Percentiles rank a stretch among this genome's conserved stretches.
These are phyloP conservation scores for Manihot esculenta DNA, from an alignment of 441 rosid genomes.

Conservation along the genomic window DNA sequence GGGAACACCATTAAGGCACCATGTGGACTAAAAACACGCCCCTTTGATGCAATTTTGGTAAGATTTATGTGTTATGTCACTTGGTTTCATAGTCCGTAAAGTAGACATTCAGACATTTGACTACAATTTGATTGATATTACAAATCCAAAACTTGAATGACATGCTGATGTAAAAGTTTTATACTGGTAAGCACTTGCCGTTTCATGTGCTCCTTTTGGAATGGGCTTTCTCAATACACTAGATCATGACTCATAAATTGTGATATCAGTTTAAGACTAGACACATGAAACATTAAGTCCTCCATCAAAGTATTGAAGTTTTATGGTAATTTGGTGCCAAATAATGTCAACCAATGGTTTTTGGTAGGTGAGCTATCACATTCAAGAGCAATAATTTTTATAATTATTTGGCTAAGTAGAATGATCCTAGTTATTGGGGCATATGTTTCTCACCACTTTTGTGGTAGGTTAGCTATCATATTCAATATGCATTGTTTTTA, in stretches of 20 bases:
- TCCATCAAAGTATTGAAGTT: background rate
- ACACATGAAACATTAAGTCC: background rate
- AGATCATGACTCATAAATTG: background rate
- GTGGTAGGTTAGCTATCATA: background rate
- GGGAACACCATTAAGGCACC: constrained; percentile 91
- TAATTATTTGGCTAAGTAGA: too few relatives aligned
- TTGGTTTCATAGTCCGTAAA: background rate
- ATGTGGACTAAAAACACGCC: constrained; percentile 79
- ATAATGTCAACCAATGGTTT: background rate
- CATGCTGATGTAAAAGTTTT: background rate
- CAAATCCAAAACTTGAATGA: background rate
- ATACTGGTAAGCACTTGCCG: background rate
- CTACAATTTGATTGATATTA: background rate
- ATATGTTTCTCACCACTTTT: too few relatives aligned
- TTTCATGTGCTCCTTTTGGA: background rate
- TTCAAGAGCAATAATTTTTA: background rate
- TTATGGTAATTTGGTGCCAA: background rate
- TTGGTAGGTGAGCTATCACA: background rate
- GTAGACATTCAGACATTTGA: background rate
- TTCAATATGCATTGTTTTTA: background rate
- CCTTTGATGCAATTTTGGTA: constrained; percentile 86
- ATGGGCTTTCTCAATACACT: background rate
- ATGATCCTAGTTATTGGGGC: too few relatives aligned
- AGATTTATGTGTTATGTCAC: background rate
- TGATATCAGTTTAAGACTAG: background rate